Evolutionary conservation across 1,284 basidiomycete genomes (phyloP).

Genomic region (Heterobasidion irregulare): DNA sequence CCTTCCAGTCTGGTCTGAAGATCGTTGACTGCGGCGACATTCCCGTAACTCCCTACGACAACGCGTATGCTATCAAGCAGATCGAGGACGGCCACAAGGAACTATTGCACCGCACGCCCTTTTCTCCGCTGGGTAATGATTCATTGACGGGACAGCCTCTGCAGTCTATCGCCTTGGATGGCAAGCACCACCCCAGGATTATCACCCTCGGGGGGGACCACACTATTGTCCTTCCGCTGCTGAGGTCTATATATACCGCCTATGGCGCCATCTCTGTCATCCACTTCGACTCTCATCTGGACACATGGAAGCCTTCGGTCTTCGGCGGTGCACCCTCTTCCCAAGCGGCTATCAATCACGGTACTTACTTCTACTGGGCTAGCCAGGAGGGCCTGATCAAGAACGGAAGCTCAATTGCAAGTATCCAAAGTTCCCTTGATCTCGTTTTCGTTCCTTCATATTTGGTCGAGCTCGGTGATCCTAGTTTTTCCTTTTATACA

Average conservation of each 20-base stretch:
- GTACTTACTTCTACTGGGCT: constrained; percentile 76
- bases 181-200: constrained; percentile 58
- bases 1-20: constrained; percentile 51
- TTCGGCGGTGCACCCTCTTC: constrained; percentile 63
- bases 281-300: constrained; percentile 70
- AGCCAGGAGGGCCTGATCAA: constrained; percentile 65
- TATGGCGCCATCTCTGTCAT: constrained; percentile 73
- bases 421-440: constrained; percentile 31
- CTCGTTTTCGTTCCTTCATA: constrained; percentile 11
- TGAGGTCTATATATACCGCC: constrained; percentile 57
- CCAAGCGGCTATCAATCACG: constrained; percentile 65
- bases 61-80: constrained; percentile 61
- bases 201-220: constrained; percentile 76
- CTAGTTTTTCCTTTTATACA: constrained; percentile 50
- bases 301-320: constrained; percentile 68
- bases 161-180: constrained; percentile 46
- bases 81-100: constrained; percentile 62
- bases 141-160: constrained; percentile 46
- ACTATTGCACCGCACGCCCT: constrained; percentile 50
- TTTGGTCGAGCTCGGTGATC: constrained; percentile 44
- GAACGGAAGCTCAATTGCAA: constrained; percentile 78
- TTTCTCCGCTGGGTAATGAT: constrained; percentile 54
- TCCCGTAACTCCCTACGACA: constrained; percentile 58
- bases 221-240: constrained; percentile 60
- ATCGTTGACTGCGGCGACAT: constrained; percentile 70